Evolutionary conservation across 257 asterid species (phyloP).

Genomic region (Apocynum venetum): DNA sequence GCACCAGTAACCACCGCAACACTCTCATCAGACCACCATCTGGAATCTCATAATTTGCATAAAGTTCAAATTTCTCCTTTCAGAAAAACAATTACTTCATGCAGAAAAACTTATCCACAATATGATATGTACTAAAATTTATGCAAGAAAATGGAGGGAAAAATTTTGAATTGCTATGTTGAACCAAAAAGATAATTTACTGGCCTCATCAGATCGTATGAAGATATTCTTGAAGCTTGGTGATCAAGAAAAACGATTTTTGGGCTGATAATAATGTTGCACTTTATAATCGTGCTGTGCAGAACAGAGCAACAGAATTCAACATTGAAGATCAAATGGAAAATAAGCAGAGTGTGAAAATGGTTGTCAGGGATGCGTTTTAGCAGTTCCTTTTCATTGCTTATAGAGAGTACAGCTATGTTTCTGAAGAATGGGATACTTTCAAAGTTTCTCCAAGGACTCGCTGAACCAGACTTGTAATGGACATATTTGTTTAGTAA

Average conservation of each 20-base stretch:
- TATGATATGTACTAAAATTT: too few relatives aligned
- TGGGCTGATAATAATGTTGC: background rate
- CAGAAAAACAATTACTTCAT: too few relatives aligned
- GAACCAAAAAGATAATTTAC: too few relatives aligned
- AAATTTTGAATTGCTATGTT: too few relatives aligned
- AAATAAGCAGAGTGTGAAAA: too few relatives aligned
- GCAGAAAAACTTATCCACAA: too few relatives aligned
- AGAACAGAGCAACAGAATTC: background rate
- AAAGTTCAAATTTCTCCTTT: background rate
- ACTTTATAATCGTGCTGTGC: background rate
- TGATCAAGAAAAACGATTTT: background rate
- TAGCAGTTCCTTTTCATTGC: background rate
- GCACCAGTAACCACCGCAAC: conserved; percentile 95
- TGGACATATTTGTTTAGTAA: too few relatives aligned
- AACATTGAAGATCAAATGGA: too few relatives aligned
- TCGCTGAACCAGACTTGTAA: too few relatives aligned
- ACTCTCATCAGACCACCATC: conserved; percentile 87
- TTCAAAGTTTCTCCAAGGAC: background rate
- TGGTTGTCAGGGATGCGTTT: background rate
- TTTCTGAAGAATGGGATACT: background rate
- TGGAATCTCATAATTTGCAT: conserved; percentile 14
- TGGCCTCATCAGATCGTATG: background rate
- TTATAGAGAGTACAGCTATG: background rate
- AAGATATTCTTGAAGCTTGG: background rate
- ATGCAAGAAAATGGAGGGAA: too few relatives aligned